Base-by-base conservation (phyloP, 345 rosid species). In the Erysimum cheiranthoides region DNA sequence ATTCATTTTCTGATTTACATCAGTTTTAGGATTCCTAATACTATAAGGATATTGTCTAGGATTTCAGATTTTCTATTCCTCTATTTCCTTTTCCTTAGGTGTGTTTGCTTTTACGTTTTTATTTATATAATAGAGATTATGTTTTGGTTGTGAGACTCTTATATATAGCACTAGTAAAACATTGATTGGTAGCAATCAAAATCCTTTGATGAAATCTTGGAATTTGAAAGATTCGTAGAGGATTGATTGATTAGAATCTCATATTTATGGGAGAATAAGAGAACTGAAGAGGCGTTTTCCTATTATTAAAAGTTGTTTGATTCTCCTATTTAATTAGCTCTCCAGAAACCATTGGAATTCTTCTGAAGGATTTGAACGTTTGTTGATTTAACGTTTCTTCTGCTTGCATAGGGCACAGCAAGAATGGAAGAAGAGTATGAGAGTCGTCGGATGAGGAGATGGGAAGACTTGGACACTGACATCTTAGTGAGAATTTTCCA, bases 381-480 rank as follows among this genome's bases (percentile, higher is more conserved):
- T n/a, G 34, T 42, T 49, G 31, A 31, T 40, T 40, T 18, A n/a
- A 61, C 70, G n/a, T 68, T 68, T 51, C n/a, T 61, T 42, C 2
- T 61, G 17, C 16, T 68, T 61, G 31, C 2, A 3, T 43, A 69
- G 71, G 80, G 71, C 14, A 34, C 30, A 43, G 3, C 2, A 45
- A 54, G 58, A 61, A 78, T 78, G 81, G 81, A 78, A 42, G 92
- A 86, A 78, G 98, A 88, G 64, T 73, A 76, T 47, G 80, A 49
- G 4, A 6, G 57, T 35, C 70, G 69, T 27, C 66, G 63, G 13
- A 45, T 40, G 32, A 83, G 87, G 82, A 88, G 87, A 83, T 91
- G 97, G 98, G 97, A 91, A 82, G 91, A 93, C 67, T 28, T 91
- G 79, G 87, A 90, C 71, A 84, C 70, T 27, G 96, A 93, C 78